phyloP scores from a whole-genome alignment of 164 flowering plant species.

The Liriodendron chinense region DNA sequence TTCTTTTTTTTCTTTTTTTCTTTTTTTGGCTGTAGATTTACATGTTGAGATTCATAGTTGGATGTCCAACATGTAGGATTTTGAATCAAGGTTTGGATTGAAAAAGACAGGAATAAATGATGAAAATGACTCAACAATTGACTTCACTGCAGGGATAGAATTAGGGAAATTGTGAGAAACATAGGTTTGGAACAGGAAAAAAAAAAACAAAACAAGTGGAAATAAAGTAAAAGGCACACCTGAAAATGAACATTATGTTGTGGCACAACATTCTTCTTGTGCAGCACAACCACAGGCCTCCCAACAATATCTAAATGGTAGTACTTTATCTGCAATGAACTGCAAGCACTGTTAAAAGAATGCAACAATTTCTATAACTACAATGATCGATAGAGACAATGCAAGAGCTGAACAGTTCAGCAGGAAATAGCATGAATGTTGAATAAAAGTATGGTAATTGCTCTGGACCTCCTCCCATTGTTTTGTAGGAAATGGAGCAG shows the following conservation, averaged over 20 bases:
- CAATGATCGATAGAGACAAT: neutral
- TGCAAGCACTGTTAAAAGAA: conserved; percentile 6
- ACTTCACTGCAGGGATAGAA: no score
- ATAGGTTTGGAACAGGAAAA: no score
- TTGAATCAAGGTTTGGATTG: no score
- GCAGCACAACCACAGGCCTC: conserved; percentile 80
- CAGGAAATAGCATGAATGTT: neutral
- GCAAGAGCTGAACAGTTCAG: neutral
- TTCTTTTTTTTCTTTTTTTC: no score
- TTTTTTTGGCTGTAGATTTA: no score
- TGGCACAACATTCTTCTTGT: conserved; percentile 73
- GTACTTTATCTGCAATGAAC: conserved; percentile 55
- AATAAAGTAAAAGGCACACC: conserved; percentile 36
- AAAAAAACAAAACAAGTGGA: no score
- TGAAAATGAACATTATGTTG: conserved; percentile 87
- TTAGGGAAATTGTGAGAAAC: no score
- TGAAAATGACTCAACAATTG: no score
- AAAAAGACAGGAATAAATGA: no score
- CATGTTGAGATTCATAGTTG: no score
- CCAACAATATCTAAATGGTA: conserved; percentile 88
- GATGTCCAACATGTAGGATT: no score
- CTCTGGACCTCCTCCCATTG: conserved; percentile 64
- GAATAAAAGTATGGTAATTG: conserved; percentile 3
- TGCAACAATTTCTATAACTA: neutral
- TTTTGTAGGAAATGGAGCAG: conserved; percentile 74